These are phyloP conservation scores for Farysia itapuensis DNA, from an alignment of 1,284 basidiomycete genomes.

Conservation along the genomic window DNA sequence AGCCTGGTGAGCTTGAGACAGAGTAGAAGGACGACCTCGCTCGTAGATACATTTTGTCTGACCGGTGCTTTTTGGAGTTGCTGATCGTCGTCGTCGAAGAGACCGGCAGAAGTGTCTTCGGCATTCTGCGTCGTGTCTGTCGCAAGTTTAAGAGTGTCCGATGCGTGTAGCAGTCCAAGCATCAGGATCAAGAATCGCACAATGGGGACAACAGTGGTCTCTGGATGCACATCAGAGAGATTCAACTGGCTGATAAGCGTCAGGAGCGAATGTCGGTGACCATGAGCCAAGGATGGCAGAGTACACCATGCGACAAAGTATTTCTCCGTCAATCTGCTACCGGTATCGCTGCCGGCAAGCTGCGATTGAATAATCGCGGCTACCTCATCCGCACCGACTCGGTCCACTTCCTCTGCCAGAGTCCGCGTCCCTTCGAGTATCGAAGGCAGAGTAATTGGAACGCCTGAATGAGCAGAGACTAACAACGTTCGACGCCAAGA, in stretches of 20 bases:
- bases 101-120: neutral
- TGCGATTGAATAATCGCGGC: neutral
- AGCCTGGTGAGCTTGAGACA: neutral
- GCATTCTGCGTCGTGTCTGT: neutral
- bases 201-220: neutral
- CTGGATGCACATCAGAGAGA: neutral
- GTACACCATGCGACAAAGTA: neutral
- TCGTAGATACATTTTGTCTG: neutral
- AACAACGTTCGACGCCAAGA: neutral
- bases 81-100: neutral
- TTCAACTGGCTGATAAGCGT: neutral
- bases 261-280: neutral
- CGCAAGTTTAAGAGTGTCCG: neutral
- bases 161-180: neutral
- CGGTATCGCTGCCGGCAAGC: neutral
- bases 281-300: neutral
- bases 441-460: neutral
- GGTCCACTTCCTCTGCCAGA: neutral
- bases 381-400: neutral
- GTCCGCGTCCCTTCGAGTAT: neutral
- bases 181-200: neutral
- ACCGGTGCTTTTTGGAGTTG: neutral
- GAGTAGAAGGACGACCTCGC: neutral
- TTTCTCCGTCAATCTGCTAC: neutral
- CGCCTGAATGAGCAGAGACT: neutral